A percentile compares a stretch with the other conserved stretches of the same genome.
phyloP scores from a whole-genome alignment of 352 stramenopile genomes.

The Plasmopara muralis region DNA sequence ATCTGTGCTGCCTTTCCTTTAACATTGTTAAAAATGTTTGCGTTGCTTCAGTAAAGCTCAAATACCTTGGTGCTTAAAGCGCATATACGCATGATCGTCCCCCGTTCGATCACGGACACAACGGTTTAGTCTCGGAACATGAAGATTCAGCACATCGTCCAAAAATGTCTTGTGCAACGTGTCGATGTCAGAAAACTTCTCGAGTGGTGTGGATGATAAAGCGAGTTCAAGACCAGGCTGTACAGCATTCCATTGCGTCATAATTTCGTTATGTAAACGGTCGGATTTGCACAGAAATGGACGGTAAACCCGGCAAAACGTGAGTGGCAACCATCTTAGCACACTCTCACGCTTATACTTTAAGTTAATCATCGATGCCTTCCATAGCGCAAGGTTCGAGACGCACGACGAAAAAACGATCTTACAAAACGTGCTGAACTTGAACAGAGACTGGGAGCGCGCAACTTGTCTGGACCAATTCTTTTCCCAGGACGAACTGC shows the following conservation, averaged over 20 bases:
- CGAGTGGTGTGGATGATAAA: slow-evolving; percentile 44
- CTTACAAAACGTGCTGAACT: slow-evolving; percentile 66
- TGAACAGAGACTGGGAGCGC: slow-evolving; percentile 58
- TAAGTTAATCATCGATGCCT: slow-evolving; percentile 54
- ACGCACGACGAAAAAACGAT: slow-evolving; percentile 53
- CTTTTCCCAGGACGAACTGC: slow-evolving; percentile 45
- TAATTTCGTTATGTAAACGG: slow-evolving; percentile 65
- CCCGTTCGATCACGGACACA: slow-evolving; percentile 72
- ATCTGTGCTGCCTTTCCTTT: too few species aligned
- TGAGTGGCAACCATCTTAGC: slow-evolving; percentile 64
- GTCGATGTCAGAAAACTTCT: slow-evolving; percentile 57
- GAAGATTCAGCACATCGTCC: slow-evolving; percentile 70
- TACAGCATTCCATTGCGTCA: slow-evolving; percentile 64
- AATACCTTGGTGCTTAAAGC: slow-evolving; percentile 72
- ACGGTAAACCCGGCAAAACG: slow-evolving; percentile 68
- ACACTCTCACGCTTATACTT: slow-evolving; percentile 63
- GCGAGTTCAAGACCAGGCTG: slow-evolving; percentile 68
- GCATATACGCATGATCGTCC: slow-evolving; percentile 78
- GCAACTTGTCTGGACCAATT: slow-evolving; percentile 78
- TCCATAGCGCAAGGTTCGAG: slow-evolving; percentile 70
- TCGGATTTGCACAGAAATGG: slow-evolving; percentile 73
- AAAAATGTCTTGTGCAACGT: slow-evolving; percentile 58
- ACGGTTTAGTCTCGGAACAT: slow-evolving; percentile 72
- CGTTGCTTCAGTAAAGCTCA: slow-evolving; percentile 12
- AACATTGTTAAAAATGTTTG: slow-evolving; percentile 1